Conservation (phyloP, 2,329 filamentous ascomycete species). For the Aplosporella prunicola region DNA sequence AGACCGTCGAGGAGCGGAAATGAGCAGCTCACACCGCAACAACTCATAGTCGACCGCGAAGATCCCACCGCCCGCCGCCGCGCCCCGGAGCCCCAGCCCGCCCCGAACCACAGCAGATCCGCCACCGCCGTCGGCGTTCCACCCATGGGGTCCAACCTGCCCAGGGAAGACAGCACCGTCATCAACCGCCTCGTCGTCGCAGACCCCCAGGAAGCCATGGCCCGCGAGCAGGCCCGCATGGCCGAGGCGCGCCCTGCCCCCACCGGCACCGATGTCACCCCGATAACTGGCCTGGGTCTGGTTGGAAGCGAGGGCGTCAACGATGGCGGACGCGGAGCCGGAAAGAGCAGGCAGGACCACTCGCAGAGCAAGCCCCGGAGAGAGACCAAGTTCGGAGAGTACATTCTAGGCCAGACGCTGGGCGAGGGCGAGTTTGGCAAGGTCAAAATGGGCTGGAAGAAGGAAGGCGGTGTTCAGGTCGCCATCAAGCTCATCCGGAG, state of each 20-base stretch:
- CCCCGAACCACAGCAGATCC: conserved; percentile 31
- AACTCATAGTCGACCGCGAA: conserved; percentile 17
- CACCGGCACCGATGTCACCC: conserved; percentile 35
- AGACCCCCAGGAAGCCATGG: conserved; percentile 63
- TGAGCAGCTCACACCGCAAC: conserved; percentile 27
- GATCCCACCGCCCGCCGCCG: conserved; percentile 34
- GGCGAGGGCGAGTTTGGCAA: conserved; percentile 98
- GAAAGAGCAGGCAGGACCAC: conserved; percentile 49
- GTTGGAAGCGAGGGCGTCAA: conserved; percentile 42
- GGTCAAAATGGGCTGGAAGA: conserved; percentile 97
- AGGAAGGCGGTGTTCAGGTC: conserved; percentile 82
- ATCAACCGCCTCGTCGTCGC: conserved; percentile 69
- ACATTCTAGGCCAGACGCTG: conserved; percentile 89
- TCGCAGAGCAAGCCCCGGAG: conserved; percentile 50
- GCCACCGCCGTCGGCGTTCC: conserved; percentile 44
- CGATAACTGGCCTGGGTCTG: conserved; percentile 39
- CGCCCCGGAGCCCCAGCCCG: conserved; percentile 31
- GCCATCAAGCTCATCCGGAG: conserved; percentile 96
- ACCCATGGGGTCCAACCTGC: conserved; percentile 44
- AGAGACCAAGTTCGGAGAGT: conserved; percentile 86
- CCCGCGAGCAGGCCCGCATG: conserved; percentile 60
- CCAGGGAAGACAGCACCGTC: conserved; percentile 69
- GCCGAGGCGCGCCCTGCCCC: conserved; percentile 46
- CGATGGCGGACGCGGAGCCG: conserved; percentile 36
- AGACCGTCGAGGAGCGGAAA: conserved; percentile 30